phyloP scores from a whole-genome alignment of 2,329 filamentous ascomycete species.

The Gliomastix tumulicola region DNA sequence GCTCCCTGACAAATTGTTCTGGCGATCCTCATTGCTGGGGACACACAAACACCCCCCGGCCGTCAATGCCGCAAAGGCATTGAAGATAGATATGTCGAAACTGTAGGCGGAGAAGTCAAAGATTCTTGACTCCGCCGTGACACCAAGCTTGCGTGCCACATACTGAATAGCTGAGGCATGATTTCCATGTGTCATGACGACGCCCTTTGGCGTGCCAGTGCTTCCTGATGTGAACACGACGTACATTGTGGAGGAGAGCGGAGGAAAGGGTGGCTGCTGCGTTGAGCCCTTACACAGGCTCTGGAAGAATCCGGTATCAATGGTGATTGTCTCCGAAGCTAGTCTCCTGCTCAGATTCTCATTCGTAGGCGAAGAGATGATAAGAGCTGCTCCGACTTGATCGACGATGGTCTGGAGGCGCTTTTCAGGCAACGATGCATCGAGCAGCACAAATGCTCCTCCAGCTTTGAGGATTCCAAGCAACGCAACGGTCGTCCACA shows the following conservation, averaged over 20 bases:
- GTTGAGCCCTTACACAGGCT: conserved; percentile 4
- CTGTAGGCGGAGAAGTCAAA: conserved; percentile 6
- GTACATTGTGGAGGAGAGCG: no score
- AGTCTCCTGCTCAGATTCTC: conserved; percentile 1
- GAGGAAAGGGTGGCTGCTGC: no score
- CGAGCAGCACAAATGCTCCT: conserved; percentile 12
- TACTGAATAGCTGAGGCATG: neutral
- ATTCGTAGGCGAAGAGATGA: conserved; percentile 7
- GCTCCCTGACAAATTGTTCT: conserved; percentile 20
- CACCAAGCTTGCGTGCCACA: neutral
- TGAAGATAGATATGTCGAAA: conserved; percentile 6
- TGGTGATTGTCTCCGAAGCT: neutral
- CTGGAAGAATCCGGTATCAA: neutral
- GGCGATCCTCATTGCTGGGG: conserved; percentile 28
- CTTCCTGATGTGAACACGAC: conserved; percentile 6
- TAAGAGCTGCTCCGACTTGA: conserved; percentile 1
- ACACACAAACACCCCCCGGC: conserved; percentile 21
- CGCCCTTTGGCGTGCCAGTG: conserved; percentile 5
- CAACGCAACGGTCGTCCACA: conserved; percentile 12
- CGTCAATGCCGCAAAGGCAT: conserved; percentile 8
- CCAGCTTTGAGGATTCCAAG: conserved; percentile 17
- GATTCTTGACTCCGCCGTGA: neutral
- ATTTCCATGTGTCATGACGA: conserved; percentile 2
- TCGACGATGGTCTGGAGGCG: conserved; percentile 2
- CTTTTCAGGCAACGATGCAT: conserved; percentile 3